phyloP scores from a whole-genome alignment of 1,284 basidiomycete genomes.

The Cutaneotrichosporon arboriforme region DNA sequence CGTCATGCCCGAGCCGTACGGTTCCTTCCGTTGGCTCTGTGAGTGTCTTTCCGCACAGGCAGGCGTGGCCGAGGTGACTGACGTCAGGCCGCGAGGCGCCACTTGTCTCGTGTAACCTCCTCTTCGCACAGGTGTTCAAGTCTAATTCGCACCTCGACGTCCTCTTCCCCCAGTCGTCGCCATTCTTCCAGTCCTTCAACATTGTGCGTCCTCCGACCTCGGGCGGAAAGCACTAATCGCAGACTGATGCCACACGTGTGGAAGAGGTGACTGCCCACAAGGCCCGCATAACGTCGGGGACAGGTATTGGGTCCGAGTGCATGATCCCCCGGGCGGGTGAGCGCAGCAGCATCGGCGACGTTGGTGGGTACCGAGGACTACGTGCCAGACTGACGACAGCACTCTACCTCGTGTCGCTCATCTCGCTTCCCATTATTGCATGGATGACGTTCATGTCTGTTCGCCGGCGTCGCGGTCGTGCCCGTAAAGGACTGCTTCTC shows the following conservation, averaged over 20 bases:
- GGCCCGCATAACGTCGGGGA: conserved; percentile 29
- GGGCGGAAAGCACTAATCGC: conserved; percentile 2
- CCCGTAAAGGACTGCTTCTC: too few relatives aligned
- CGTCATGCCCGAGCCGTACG: conserved; percentile 32
- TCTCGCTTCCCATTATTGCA: conserved; percentile 30
- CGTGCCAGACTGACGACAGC: conserved; percentile 19
- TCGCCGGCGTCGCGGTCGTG: conserved; percentile 9
- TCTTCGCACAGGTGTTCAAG: conserved; percentile 46
- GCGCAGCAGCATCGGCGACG: conserved; percentile 38
- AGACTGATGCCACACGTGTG: conserved; percentile 10
- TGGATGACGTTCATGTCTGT: conserved; percentile 23
- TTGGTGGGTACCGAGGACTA: conserved; percentile 27
- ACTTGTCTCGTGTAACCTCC: conserved; percentile 49
- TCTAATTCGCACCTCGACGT: conserved; percentile 20
- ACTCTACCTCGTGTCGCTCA: conserved; percentile 33
- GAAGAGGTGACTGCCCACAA: conserved; percentile 33
- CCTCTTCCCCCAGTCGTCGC: conserved; percentile 34
- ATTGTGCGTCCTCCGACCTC: conserved; percentile 24
- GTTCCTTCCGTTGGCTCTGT: conserved; percentile 45
- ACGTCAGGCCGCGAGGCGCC: conserved; percentile 39
- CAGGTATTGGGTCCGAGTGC: conserved; percentile 38
- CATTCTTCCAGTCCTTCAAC: conserved; percentile 27
- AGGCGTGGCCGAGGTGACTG: neutral
- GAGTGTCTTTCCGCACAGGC: conserved; percentile 6
- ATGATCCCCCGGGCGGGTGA: conserved; percentile 36